Conservation (phyloP, 148 eudicot genomes). For the Camellia sinensis region DNA sequence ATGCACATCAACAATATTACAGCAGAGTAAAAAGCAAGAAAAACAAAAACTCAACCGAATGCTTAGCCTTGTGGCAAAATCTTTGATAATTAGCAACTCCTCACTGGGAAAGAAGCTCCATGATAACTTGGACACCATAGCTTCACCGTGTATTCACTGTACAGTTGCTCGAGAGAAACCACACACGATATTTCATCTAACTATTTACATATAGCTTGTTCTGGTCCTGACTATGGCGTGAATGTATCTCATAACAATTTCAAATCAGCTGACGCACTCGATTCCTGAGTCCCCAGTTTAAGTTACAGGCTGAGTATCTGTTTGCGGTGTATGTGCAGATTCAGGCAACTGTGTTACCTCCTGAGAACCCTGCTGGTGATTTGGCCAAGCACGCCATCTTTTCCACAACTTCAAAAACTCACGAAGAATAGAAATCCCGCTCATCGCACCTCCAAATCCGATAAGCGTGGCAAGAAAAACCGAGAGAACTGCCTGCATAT, state of each 20-base stretch:
- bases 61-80: too few species aligned
- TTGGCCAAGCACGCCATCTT: slow-evolving; percentile 30
- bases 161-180: neutral
- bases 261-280: slow-evolving; percentile 8
- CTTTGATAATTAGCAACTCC: neutral
- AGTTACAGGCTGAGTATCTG: slow-evolving; percentile 10
- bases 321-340: slow-evolving; percentile 14
- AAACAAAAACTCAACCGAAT: too few species aligned
- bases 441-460: slow-evolving; percentile 82
- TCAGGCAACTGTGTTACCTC: slow-evolving; percentile 26
- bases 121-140: too few species aligned
- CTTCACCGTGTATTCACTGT: neutral
- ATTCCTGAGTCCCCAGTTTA: neutral
- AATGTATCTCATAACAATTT: too few species aligned
- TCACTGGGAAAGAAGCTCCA: too few species aligned
- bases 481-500: slow-evolving; percentile 63
- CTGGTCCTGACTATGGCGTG: neutral
- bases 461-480: slow-evolving; percentile 74
- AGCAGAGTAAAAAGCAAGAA: neutral
- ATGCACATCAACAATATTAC: neutral
- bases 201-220: neutral
- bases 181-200: neutral
- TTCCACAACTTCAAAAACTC: slow-evolving; percentile 47
- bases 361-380: slow-evolving; percentile 23
- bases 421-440: slow-evolving; percentile 51